Evolutionary conservation across 1,284 basidiomycete genomes (phyloP).

Genomic region (Sanghuangporus weigelae): DNA sequence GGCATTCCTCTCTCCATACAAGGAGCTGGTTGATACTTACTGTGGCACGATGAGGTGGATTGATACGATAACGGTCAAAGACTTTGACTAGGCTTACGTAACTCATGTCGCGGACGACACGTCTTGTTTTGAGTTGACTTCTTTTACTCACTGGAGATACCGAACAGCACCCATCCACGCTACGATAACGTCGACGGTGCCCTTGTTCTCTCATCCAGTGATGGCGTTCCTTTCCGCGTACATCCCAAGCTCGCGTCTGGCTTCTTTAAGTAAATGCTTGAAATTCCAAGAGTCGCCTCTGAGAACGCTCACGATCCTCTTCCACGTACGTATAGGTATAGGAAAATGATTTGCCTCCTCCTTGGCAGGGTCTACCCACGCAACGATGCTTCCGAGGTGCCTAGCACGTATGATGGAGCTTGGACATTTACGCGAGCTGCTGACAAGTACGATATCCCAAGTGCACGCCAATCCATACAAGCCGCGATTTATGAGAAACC

Average conservation of each 20-base stretch:
- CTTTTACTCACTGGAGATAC: too few relatives aligned
- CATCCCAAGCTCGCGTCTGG: slow-evolving; percentile 8
- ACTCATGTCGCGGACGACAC: not conserved
- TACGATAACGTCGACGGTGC: slow-evolving; percentile 3
- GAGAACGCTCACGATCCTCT: not conserved
- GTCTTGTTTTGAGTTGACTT: too few relatives aligned
- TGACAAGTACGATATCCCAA: slow-evolving; percentile 16
- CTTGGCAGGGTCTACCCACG: not conserved
- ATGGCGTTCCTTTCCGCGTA: slow-evolving; percentile 6
- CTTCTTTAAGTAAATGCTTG: slow-evolving; percentile 1
- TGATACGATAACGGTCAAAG: too few relatives aligned
- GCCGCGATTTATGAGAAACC: not conserved
- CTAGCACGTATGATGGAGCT: not conserved
- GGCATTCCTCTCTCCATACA: too few relatives aligned
- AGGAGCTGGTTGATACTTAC: too few relatives aligned
- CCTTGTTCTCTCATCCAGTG: slow-evolving; percentile 5
- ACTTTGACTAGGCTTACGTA: not conserved
- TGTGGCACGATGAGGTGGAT: too few relatives aligned
- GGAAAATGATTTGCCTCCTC: not conserved
- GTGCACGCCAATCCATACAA: not conserved
- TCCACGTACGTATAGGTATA: too few relatives aligned
- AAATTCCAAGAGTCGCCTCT: not conserved
- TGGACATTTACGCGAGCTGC: slow-evolving; percentile 3
- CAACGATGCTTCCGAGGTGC: too few relatives aligned
- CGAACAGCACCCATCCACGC: too few relatives aligned